Base-by-base conservation (phyloP, 352 stramenopile genomes). In the Phytophthora sojae region DNA sequence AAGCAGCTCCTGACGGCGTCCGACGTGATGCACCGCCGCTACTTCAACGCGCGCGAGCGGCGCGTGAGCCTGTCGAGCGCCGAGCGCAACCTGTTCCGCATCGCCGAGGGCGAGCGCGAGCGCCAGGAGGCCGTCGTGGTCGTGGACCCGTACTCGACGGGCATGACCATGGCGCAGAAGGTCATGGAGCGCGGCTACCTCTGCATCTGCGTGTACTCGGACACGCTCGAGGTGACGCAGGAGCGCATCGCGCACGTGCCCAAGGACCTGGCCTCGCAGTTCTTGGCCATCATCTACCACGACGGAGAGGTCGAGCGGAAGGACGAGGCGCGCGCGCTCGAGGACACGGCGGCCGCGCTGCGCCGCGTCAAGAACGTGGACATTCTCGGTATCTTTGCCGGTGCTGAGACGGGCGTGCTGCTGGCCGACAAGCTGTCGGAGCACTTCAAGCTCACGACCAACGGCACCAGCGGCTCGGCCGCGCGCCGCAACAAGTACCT, bases 71-170 rank as follows among this genome's bases (percentile, higher is more conserved):
- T 39, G 32, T 19, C 71, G 19, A 71, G 73, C 15, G 67, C 64
- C 21, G 73, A 77, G 14, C 79, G 69, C 64, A 77, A 72, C 47
- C 69, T 95, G 26, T 91, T 83, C 66, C 82, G 82, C 56, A 95
- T 93, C 72, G 77, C 81, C 2, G 81, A 91, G 67, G 51, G 52
- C 19, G 70, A 79, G 21, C 65, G 64, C 32, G 75, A 81, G 44
- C 62, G 59, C 6, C 64, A 71, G 29, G 65, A 87, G n/a, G 89
- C 90, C 8, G 85, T 98, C 12, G 93, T 98, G n/a, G 80, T 99
- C 35, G 91, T 99, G 9, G 95, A 99, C 71, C 96, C 97, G 6
- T 99, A 99, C 78, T 98, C 92, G 0, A 99, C 96, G 52, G 97
- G 96, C 64, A 96, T 92, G 74, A 89, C 97, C 51, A 75, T 99